A percentile compares a stretch with the other conserved stretches of the same genome.
Conservation (phyloP, 352 stramenopile genomes). For the Phytophthora rubi region DNA sequence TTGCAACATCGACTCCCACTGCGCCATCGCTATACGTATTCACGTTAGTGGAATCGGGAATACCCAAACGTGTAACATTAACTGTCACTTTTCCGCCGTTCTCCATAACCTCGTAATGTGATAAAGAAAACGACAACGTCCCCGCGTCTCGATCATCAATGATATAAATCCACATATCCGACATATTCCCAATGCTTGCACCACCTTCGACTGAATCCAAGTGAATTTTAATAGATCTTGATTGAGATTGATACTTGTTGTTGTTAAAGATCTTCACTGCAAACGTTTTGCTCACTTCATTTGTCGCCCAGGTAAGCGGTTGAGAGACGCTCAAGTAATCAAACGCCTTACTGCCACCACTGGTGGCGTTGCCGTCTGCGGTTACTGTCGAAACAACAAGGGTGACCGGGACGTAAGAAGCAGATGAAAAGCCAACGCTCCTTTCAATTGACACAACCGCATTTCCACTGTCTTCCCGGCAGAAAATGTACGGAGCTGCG, state of each 20-base stretch:
- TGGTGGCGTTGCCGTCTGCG: conserved; percentile 62
- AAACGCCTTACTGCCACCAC: conserved; percentile 67
- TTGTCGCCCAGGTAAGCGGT: conserved; percentile 60
- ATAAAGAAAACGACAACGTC: conserved; percentile 62
- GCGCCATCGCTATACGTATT: conserved; percentile 70
- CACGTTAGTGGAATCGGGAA: conserved; percentile 47
- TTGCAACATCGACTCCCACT: conserved; percentile 66
- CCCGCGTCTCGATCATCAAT: conserved; percentile 78
- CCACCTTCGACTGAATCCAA: conserved; percentile 60
- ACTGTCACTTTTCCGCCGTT: conserved; percentile 52
- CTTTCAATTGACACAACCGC: conserved; percentile 62
- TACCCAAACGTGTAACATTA: conserved; percentile 55
- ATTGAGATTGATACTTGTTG: conserved; percentile 53
- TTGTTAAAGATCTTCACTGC: conserved; percentile 80
- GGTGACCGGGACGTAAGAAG: conserved; percentile 63
- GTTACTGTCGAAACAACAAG: conserved; percentile 57
- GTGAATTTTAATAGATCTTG: conserved; percentile 58
- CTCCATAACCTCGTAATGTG: conserved; percentile 70
- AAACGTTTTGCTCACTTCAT: conserved; percentile 61
- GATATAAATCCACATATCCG: conserved; percentile 72
- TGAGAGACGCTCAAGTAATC: conserved; percentile 63
- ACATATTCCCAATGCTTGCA: conserved; percentile 50
- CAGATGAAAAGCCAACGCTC: conserved; percentile 57
- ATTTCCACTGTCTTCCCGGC: conserved; percentile 67
- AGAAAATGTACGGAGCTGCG: conserved; percentile 56